Evolutionary conservation across 495 filamentous ascomycete genomes (phyloP).

Genomic region (Aspergillus bridgeri): DNA sequence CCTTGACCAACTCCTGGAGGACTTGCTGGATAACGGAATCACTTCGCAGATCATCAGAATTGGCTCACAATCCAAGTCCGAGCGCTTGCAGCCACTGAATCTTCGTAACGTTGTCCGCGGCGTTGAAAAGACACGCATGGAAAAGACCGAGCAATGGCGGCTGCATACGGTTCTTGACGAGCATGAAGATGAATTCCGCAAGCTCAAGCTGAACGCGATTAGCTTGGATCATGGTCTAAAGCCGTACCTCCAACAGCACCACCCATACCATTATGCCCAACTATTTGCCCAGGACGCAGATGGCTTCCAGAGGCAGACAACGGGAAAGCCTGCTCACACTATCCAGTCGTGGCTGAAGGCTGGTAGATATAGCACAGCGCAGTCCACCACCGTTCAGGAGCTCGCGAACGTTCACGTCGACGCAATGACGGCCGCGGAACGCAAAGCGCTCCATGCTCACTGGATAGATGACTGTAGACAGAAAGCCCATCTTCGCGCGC

Average conservation of each 20-base stretch:
- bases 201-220: slow-evolving; percentile 2
- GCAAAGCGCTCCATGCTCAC: slow-evolving; percentile 23
- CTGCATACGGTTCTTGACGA: slow-evolving; percentile 13
- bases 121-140: slow-evolving; percentile 35
- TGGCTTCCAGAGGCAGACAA: slow-evolving; percentile 26
- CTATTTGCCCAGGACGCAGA: slow-evolving; percentile 28
- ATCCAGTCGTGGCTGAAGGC: slow-evolving; percentile 28
- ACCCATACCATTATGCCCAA: slow-evolving; percentile 20
- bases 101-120: slow-evolving; percentile 36
- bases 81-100: slow-evolving; percentile 37
- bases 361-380: slow-evolving; percentile 7
- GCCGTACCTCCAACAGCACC: slow-evolving; percentile 11
- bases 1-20: slow-evolving; percentile 68
- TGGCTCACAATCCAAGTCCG: slow-evolving; percentile 62
- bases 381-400: slow-evolving; percentile 9
- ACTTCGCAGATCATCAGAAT: slow-evolving; percentile 62
- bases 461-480: slow-evolving; percentile 48
- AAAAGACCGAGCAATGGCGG: slow-evolving; percentile 26
- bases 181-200: slow-evolving; percentile 9
- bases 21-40: slow-evolving; percentile 53
- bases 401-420: slow-evolving; percentile 17
- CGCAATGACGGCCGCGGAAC: slow-evolving; percentile 24
- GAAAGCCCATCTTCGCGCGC: slow-evolving; percentile 22
- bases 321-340: slow-evolving; percentile 23
- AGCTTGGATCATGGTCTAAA: slow-evolving; percentile 9